phyloP scores from a whole-genome alignment of 208 protist genomes.

The Herpetomonas samuelpessoai region DNA sequence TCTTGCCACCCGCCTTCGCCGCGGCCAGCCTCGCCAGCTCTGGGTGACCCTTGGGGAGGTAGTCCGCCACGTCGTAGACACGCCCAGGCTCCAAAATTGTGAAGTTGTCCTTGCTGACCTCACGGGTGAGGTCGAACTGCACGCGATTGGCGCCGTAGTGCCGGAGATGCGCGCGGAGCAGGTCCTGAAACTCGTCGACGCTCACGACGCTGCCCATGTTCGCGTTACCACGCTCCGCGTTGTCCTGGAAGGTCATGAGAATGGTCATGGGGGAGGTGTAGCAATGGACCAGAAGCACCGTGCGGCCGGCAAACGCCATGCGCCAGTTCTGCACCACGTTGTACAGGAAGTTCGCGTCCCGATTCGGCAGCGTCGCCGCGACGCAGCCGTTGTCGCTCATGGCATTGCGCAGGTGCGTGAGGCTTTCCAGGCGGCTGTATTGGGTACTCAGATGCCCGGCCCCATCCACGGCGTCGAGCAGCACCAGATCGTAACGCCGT shows the following conservation, averaged over 20 bases:
- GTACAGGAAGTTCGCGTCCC: slow-evolving; percentile 64
- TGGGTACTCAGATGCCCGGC: slow-evolving; percentile 57
- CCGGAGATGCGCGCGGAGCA: slow-evolving; percentile 61
- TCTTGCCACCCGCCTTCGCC: slow-evolving; percentile 18
- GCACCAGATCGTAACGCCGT: slow-evolving; percentile 66
- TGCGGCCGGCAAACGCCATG: slow-evolving; percentile 70
- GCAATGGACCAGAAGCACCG: slow-evolving; percentile 83
- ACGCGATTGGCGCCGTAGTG: slow-evolving; percentile 79
- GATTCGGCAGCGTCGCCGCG: slow-evolving; percentile 70
- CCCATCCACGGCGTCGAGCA: slow-evolving; percentile 76
- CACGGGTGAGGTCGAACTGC: slow-evolving; percentile 75
- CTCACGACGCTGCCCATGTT: slow-evolving; percentile 75
- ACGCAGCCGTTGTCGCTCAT: slow-evolving; percentile 68
- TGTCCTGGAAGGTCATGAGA: slow-evolving; percentile 88
- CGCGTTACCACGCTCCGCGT: slow-evolving; percentile 54
- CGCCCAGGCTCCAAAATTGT: slow-evolving; percentile 60
- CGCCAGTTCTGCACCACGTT: slow-evolving; percentile 88
- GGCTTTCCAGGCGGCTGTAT: slow-evolving; percentile 79
- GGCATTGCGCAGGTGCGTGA: slow-evolving; percentile 61
- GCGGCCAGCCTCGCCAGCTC: slow-evolving; percentile 14
- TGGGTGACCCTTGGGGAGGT: slow-evolving; percentile 75
- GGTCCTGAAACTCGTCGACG: slow-evolving; percentile 77
- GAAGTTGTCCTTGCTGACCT: slow-evolving; percentile 70
- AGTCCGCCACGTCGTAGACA: slow-evolving; percentile 44
- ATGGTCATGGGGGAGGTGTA: slow-evolving; percentile 72